A percentile compares a stretch with the other conserved stretches of the same genome.
Conservation (phyloP, 164 flowering plant species). For the Nymphaea colorata region DNA sequence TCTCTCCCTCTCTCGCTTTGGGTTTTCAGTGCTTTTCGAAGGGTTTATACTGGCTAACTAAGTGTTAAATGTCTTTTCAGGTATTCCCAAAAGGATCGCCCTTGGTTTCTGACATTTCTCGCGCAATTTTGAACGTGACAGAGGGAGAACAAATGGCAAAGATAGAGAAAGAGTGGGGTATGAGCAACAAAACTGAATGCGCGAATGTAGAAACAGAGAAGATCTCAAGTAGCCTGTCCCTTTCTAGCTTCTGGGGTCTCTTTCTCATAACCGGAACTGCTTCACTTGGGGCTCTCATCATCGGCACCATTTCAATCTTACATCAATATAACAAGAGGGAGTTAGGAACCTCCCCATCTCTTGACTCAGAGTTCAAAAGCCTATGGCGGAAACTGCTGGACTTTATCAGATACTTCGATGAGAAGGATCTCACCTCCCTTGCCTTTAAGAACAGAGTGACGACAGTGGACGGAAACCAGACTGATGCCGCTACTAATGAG, state of each 20-base stretch:
- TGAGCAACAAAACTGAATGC: background rate
- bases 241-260: conserved; percentile 5
- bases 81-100: conserved; percentile 13
- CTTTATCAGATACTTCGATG: background rate
- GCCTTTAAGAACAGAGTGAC: background rate
- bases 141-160: background rate
- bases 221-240: background rate
- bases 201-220: background rate
- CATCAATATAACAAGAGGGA: background rate
- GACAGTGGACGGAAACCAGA: background rate
- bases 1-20: conserved; percentile 4
- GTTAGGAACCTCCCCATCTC: background rate
- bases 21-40: background rate
- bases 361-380: background rate
- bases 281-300: conserved; percentile 2
- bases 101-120: conserved; percentile 3
- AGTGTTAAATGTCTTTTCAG: conserved; percentile 2
- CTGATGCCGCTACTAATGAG: background rate
- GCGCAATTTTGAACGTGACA: background rate
- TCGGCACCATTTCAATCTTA: background rate
- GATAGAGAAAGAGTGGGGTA: background rate
- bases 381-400: background rate
- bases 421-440: background rate
- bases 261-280: conserved; percentile 5
- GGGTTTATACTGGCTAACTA: too few relatives aligned